Evolutionary conservation across 257 asterid genomes (phyloP), one percentile per base, ranked within the genome.

Genomic region (Solanum ahanhuiri): DNA sequence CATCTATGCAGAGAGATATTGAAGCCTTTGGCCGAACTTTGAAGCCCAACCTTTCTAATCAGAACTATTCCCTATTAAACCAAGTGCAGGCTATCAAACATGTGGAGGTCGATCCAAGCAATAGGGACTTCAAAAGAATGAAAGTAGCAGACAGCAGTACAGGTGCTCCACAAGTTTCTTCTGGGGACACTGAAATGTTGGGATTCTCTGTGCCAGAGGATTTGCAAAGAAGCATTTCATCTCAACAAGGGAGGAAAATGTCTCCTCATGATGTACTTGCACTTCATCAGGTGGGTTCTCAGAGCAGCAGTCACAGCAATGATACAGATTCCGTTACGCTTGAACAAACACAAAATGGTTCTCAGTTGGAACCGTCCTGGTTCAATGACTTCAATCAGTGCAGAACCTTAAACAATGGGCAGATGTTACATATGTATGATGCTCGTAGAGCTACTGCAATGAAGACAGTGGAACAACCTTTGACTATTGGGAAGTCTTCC

Each of bases 361-460:
- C 94, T 82, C 99, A 94, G 92, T 93, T 95, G 94, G 96, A 96
- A 23, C 95, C 97, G 41, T 93, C 98, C 37, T 93, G 96, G 97
- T 93, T 94, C 87, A 92, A 34, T 34, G 35, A 34, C 35, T 34
- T 34, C 35, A 41, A 87, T 89, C 98, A 92, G 90, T 90, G 91
- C 86, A 98, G 93, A 81, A 88, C 92, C 85, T 90, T 92, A 35
- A 93, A 88, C 88, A 93, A 91, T 83, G 95, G 94, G 83, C 95
- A 89, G 88, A 81, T 89, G 86, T 86, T 90, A 87, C 91, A 90
- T 0, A 37, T 85, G 63, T 77, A 90, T 90, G 91, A 92, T 90
- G 90, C 94, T 35, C 89, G 43, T 9, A 85, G 85, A 87, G 88
- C 87, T 82, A 66, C 90, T 43, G 60, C 90, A 23, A 79, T 83